Percentiles rank a stretch among this genome's conserved stretches.
Evolutionary conservation across 306 rosid genomes (phyloP).

Genomic region (Inga laurina): DNA sequence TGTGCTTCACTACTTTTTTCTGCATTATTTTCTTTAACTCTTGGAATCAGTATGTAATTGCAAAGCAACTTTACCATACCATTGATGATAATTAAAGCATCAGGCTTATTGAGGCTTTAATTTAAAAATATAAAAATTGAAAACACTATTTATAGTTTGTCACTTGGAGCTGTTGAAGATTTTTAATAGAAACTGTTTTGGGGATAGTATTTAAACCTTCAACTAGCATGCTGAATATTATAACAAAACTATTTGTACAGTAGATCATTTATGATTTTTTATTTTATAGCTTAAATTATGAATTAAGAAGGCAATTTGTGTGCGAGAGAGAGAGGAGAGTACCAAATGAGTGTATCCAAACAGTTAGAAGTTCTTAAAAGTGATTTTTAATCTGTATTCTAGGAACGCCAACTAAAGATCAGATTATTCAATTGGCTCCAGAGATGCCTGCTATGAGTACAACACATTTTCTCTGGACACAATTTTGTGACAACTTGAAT

Average conservation of each 20-base stretch:
- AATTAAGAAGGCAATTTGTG: not conserved
- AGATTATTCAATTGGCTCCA: conserved; percentile 30
- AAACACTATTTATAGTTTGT: not conserved
- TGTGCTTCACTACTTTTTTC: not conserved
- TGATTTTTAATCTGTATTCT: not conserved
- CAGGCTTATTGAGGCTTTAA: not conserved
- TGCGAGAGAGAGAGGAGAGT: not conserved
- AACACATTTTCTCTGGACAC: conserved; percentile 20
- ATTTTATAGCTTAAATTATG: not conserved
- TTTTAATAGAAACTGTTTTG: not conserved
- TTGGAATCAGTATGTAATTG: not conserved
- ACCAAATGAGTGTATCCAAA: not conserved
- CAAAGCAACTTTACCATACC: not conserved
- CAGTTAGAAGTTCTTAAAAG: not conserved
- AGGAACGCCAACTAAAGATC: conserved; percentile 35
- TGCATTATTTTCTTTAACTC: not conserved
- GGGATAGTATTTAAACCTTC: not conserved
- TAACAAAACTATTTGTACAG: not conserved
- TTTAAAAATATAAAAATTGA: not conserved
- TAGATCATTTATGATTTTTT: not conserved
- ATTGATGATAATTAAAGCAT: not conserved
- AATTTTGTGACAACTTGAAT: not conserved
- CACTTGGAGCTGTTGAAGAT: not conserved
- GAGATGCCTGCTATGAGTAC: conserved; percentile 34
- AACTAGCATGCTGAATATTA: not conserved